These are phyloP conservation scores for Solanum chilense DNA, from an alignment of 257 asterid species.

Conservation along the genomic window DNA sequence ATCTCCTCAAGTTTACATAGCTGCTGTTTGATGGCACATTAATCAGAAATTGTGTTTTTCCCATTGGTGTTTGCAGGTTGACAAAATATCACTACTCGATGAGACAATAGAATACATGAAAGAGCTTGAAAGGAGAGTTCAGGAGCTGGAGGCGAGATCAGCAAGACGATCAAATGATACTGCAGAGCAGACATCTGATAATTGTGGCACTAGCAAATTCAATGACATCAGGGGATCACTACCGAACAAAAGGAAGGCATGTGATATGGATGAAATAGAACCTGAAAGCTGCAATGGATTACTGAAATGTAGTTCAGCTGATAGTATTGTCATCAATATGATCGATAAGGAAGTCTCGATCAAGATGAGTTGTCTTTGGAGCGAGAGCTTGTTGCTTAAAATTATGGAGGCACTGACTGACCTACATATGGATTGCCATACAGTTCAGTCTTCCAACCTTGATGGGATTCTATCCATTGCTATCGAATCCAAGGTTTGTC, in stretches of 20 bases:
- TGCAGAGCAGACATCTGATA: constrained; percentile 57
- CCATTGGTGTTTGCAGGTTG: constrained; percentile 42
- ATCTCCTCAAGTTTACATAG: neutral
- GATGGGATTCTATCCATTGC: constrained; percentile 51
- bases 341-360: constrained; percentile 41
- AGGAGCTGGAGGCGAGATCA: constrained; percentile 55
- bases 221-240: constrained; percentile 21
- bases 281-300: constrained; percentile 15
- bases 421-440: constrained; percentile 43
- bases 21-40: neutral
- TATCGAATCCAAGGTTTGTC: constrained; percentile 66
- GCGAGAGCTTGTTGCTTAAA: constrained; percentile 36
- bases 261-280: constrained; percentile 26
- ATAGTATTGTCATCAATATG: constrained; percentile 33
- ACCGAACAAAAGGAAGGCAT: constrained; percentile 53
- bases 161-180: constrained; percentile 33
- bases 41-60: neutral
- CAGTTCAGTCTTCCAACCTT: constrained; percentile 52
- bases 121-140: constrained; percentile 61
- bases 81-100: constrained; percentile 79
- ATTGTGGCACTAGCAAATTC: constrained; percentile 26
- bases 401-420: constrained; percentile 44
- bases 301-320: constrained; percentile 20
- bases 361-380: constrained; percentile 55
- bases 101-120: constrained; percentile 69